phyloP scores from a whole-genome alignment of 1,284 basidiomycete genomes.

The Tylopilus sp. region DNA sequence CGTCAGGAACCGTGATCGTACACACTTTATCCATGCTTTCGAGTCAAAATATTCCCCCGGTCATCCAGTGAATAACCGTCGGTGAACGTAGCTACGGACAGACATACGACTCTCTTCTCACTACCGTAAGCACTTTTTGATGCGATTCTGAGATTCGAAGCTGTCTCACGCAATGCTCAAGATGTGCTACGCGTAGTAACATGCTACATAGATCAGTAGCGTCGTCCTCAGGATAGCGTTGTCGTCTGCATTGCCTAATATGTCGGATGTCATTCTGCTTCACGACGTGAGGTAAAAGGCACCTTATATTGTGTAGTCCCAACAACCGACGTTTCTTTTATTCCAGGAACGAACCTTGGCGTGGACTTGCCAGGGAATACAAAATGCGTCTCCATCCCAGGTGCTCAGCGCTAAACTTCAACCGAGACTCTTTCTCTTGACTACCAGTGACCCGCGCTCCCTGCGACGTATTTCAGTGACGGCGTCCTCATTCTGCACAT shows the following conservation, averaged over 20 bases:
- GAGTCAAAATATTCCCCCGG: neutral
- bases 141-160: neutral
- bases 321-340: neutral
- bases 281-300: conserved; percentile 7
- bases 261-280: neutral
- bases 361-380: neutral
- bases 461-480: neutral
- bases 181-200: too few species aligned
- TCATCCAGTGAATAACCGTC: neutral
- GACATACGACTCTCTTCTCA: neutral
- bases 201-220: too few species aligned
- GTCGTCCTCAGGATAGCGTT: neutral
- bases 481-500: neutral
- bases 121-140: neutral
- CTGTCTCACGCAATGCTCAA: neutral
- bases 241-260: neutral
- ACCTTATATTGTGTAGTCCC: neutral
- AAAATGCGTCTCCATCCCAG: neutral
- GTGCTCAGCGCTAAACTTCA: neutral
- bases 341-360: neutral
- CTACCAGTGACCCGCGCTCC: conserved; percentile 3
- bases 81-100: neutral
- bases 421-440: neutral
- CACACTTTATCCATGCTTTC: neutral
- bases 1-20: conserved; percentile 6